Conservation (phyloP, 164 flowering plant genomes). For the Aristolochia californica region DNA sequence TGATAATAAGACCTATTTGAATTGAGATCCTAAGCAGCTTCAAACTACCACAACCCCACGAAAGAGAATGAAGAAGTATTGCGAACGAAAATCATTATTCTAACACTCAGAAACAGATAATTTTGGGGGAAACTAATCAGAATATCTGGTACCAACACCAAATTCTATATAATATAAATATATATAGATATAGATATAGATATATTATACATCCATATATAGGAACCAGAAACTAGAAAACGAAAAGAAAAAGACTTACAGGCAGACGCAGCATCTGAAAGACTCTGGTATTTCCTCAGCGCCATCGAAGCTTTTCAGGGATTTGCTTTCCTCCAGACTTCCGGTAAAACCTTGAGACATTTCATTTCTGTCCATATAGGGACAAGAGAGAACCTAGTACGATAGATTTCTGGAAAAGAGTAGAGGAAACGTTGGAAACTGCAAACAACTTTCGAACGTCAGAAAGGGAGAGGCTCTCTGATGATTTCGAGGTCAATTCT, state of each 20-base stretch:
- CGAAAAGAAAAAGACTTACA: slow-evolving; percentile 24
- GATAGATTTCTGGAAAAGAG: too few relatives aligned
- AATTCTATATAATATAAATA: too few relatives aligned
- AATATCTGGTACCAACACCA: not conserved
- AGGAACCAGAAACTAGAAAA: not conserved
- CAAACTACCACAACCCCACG: too few relatives aligned
- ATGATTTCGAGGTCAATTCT: not conserved
- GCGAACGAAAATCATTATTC: too few relatives aligned
- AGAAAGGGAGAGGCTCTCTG: too few relatives aligned
- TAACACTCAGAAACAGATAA: too few relatives aligned
- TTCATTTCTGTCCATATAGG: not conserved
- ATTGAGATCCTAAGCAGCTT: too few relatives aligned
- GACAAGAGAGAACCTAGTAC: too few relatives aligned
- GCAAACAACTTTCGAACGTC: not conserved
- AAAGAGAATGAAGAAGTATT: too few relatives aligned
- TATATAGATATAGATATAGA: not conserved
- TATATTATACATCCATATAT: too few relatives aligned
- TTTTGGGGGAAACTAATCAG: too few relatives aligned
- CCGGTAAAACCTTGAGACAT: not conserved
- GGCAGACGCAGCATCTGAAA: slow-evolving; percentile 51
- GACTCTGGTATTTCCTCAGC: slow-evolving; percentile 27
- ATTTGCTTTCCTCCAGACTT: not conserved
- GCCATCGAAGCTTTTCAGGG: slow-evolving; percentile 4
- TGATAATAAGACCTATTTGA: too few relatives aligned
- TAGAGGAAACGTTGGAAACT: not conserved